A percentile compares a stretch with the other conserved stretches of the same genome.
Evolutionary conservation across 164 flowering plant genomes (phyloP).

Genomic region (Stephania cephalantha): DNA sequence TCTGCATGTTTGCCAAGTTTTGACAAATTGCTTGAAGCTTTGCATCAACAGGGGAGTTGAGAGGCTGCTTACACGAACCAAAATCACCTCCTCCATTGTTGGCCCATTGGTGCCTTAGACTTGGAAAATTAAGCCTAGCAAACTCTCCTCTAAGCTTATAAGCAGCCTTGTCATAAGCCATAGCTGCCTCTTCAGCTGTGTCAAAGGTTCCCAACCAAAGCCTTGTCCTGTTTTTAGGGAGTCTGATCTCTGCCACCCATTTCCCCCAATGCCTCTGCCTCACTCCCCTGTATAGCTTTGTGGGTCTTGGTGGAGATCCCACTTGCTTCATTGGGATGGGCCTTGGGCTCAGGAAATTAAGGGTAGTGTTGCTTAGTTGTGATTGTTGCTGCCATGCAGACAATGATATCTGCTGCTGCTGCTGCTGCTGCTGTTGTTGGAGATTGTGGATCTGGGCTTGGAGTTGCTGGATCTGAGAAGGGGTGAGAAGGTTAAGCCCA

Average conservation of each 20-base stretch:
- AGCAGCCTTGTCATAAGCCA: constrained; percentile 91
- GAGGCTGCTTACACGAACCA: constrained; percentile 51
- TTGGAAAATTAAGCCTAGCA: constrained; percentile 81
- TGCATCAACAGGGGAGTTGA: constrained; percentile 75
- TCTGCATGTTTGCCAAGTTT: constrained; percentile 32
- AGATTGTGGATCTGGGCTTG: constrained; percentile 47
- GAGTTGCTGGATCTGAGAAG: constrained; percentile 51
- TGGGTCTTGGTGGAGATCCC: constrained; percentile 51
- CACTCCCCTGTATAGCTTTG: constrained; percentile 86
- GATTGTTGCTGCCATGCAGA: constrained; percentile 10
- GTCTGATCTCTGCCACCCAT: constrained; percentile 91
- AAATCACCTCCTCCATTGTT: constrained; percentile 37
- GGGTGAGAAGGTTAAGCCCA: constrained; percentile 48
- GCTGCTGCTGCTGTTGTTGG: constrained; percentile 17
- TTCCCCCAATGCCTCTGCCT: constrained; percentile 95
- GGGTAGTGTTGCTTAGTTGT: background rate
- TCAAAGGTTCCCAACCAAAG: constrained; percentile 95
- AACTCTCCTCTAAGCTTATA: constrained; percentile 76
- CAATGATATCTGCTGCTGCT: background rate
- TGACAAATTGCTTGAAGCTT: constrained; percentile 80
- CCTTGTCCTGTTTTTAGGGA: constrained; percentile 78
- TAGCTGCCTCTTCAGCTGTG: constrained; percentile 87
- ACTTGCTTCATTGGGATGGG: constrained; percentile 56
- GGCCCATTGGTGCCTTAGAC: constrained; percentile 54
- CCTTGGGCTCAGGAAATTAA: constrained; percentile 40